A percentile compares a stretch with the other conserved stretches of the same genome.
These are phyloP conservation scores for Emergomyces africanus DNA, from an alignment of 2,329 filamentous ascomycete genomes.

Conservation along the genomic window DNA sequence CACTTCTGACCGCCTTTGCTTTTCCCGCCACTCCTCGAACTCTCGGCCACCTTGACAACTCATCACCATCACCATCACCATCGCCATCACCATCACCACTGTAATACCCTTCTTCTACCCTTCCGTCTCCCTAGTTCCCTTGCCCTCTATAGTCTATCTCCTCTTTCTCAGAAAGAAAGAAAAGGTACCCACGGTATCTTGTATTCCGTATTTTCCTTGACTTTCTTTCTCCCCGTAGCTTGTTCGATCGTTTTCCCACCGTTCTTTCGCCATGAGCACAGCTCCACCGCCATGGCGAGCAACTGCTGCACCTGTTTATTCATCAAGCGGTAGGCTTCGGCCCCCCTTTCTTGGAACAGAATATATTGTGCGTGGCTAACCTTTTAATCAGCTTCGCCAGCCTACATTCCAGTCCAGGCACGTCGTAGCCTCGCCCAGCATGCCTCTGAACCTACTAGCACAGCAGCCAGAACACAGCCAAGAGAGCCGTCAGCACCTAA, in stretches of 20 bases:
- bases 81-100: background rate
- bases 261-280: slow-evolving; percentile 23
- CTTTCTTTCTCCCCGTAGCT: background rate
- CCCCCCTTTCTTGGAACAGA: background rate
- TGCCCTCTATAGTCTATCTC: background rate
- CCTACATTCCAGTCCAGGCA: slow-evolving; percentile 50
- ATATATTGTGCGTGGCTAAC: background rate
- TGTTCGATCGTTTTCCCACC: background rate
- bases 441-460: slow-evolving; percentile 13
- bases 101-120: background rate
- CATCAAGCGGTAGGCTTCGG: slow-evolving; percentile 21
- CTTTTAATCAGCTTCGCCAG: slow-evolving; percentile 32
- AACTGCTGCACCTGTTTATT: slow-evolving; percentile 18
- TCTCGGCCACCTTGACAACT: background rate
- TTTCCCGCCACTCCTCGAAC: background rate
- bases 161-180: background rate
- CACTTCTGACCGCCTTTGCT: slow-evolving; percentile 1
- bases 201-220: background rate
- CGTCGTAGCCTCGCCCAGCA: slow-evolving; percentile 45
- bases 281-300: slow-evolving; percentile 28
- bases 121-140: background rate
- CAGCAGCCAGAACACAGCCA: slow-evolving; percentile 6
- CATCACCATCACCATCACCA: background rate
- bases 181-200: background rate
- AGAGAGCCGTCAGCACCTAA: slow-evolving; percentile 19